A percentile compares a stretch with the other conserved stretches of the same genome.
Conservation (phyloP, 2,329 filamentous ascomycete genomes). For the Calonectria pauciramosa region DNA sequence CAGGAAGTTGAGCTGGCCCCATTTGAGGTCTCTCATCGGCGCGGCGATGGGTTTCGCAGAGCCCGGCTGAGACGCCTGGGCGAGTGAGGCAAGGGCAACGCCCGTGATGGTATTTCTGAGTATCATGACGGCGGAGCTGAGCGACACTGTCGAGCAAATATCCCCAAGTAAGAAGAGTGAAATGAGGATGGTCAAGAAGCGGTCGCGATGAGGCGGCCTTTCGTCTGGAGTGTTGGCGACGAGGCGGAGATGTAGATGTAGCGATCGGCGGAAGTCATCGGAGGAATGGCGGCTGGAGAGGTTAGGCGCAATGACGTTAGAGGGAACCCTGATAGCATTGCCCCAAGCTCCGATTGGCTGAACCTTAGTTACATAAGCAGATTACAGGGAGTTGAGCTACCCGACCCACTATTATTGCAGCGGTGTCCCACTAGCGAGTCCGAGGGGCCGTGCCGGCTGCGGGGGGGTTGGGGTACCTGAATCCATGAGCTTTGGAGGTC, state of each 20-base stretch:
- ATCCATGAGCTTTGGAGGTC: neutral
- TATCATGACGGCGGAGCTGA: conserved; percentile 39
- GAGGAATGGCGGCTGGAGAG: neutral
- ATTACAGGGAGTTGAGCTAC: neutral
- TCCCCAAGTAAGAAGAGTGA: neutral
- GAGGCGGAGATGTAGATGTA: neutral
- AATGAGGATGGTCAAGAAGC: neutral
- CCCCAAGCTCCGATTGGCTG: neutral
- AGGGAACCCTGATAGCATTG: conserved; percentile 12
- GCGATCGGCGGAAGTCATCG: neutral
- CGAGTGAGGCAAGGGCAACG: conserved; percentile 53
- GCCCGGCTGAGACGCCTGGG: conserved; percentile 77
- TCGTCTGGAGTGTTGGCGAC: neutral
- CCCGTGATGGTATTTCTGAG: conserved; percentile 40
- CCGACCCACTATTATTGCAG: neutral
- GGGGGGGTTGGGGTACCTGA: neutral
- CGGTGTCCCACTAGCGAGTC: conserved; percentile 7
- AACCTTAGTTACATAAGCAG: conserved; percentile 13
- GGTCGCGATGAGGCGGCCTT: neutral
- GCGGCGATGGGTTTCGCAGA: conserved; percentile 83
- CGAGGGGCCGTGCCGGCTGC: neutral
- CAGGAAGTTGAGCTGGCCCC: conserved; percentile 97
- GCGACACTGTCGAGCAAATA: too few relatives aligned
- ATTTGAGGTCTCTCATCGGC: conserved; percentile 86
- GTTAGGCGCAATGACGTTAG: conserved; percentile 22